phyloP scores from a whole-genome alignment of 106 monocot species.

The Allium fistulosum region DNA sequence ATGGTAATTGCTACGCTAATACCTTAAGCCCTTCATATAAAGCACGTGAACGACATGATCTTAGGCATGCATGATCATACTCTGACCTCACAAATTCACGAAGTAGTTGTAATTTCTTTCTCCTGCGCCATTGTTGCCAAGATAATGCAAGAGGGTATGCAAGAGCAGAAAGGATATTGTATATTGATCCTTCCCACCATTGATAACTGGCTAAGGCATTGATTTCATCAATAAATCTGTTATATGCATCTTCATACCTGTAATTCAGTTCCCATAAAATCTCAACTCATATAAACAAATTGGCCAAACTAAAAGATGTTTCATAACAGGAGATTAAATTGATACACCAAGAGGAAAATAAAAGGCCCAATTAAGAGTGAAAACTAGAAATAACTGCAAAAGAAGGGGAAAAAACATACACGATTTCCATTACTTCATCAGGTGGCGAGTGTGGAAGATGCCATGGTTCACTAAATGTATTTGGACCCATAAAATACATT shows the following conservation, averaged over 20 bases:
- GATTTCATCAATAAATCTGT: slow-evolving; percentile 94
- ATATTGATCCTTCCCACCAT: slow-evolving; percentile 97
- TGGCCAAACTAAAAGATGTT: too few relatives aligned
- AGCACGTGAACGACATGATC: slow-evolving; percentile 96
- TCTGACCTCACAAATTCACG: slow-evolving; percentile 97
- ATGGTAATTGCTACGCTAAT: not conserved
- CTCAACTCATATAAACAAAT: too few relatives aligned
- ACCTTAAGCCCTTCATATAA: slow-evolving; percentile 99
- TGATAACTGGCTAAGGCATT: slow-evolving; percentile 86
- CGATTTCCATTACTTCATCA: slow-evolving; percentile 77
- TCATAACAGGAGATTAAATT: too few relatives aligned
- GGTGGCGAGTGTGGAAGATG: slow-evolving; percentile 97
- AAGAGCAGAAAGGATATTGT: slow-evolving; percentile 69
- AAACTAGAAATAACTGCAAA: too few relatives aligned
- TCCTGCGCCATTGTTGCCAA: slow-evolving; percentile 99
- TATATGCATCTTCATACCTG: slow-evolving; percentile 98
- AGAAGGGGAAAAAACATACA: slow-evolving; percentile 40
- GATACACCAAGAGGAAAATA: too few relatives aligned
- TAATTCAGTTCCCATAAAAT: not conserved
- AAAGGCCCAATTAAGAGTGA: too few relatives aligned
- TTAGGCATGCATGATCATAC: slow-evolving; percentile 95
- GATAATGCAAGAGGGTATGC: slow-evolving; percentile 96
- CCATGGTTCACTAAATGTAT: slow-evolving; percentile 98
- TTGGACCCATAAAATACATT: slow-evolving; percentile 95
- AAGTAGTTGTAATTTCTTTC: slow-evolving; percentile 76